These are phyloP conservation scores for Paspalum vaginatum DNA, from an alignment of 176 grass and related monocot species.

Conservation along the genomic window DNA sequence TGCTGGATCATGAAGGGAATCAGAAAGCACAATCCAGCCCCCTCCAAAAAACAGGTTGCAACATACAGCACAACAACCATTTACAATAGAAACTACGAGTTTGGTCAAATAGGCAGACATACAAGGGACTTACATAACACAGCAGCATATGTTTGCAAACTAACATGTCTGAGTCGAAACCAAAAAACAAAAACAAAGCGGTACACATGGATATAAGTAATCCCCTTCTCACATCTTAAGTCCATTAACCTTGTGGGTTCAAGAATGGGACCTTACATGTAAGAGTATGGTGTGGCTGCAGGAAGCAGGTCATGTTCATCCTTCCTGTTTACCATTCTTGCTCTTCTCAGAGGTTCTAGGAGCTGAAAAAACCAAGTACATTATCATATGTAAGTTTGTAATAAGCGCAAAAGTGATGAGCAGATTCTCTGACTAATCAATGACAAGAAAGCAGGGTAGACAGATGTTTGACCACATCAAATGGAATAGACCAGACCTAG, in stretches of 20 bases:
- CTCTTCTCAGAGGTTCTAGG: conserved; percentile 43
- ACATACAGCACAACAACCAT: conserved; percentile 38
- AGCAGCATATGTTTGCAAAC: conserved; percentile 16
- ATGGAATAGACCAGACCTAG: conserved; percentile 16
- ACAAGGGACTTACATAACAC: conserved; percentile 12
- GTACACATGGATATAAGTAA: conserved; percentile 34
- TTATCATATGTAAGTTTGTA: background rate
- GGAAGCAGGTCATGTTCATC: background rate
- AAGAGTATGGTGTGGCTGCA: conserved; percentile 3
- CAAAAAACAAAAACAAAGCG: background rate
- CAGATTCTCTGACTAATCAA: background rate
- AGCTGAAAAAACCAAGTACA: conserved; percentile 34
- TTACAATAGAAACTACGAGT: conserved; percentile 39
- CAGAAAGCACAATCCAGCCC: conserved; percentile 16
- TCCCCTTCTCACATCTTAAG: conserved; percentile 34
- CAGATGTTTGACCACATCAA: background rate
- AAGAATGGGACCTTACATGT: conserved; percentile 31
- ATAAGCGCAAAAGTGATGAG: background rate
- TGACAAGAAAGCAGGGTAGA: background rate
- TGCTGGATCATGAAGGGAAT: too few species aligned
- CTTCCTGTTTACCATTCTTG: conserved; percentile 30
- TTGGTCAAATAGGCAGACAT: background rate
- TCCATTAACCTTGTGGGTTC: conserved; percentile 16
- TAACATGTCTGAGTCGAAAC: conserved; percentile 24
- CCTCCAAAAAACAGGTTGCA: conserved; percentile 9